These are phyloP conservation scores for Lolium multiflorum DNA, from an alignment of 176 grass and related monocot species.

Conservation along the genomic window DNA sequence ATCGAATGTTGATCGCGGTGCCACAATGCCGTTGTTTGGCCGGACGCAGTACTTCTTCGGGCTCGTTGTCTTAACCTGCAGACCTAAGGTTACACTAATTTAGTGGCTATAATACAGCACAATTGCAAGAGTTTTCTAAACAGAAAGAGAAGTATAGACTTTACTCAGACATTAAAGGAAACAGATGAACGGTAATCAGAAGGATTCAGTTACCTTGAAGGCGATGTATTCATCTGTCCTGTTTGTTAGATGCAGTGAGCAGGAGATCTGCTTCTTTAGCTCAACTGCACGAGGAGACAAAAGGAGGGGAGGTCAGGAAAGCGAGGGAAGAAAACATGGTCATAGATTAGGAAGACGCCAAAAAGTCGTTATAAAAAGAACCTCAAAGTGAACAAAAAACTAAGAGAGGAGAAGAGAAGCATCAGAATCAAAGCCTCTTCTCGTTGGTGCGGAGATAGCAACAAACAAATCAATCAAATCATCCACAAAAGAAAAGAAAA, in stretches of 20 bases:
- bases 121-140: background rate
- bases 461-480: background rate
- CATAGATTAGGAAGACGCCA: background rate
- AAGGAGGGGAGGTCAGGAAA: background rate
- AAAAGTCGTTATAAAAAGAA: background rate
- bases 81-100: constrained; percentile 10
- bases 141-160: constrained; percentile 20
- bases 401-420: constrained; percentile 1
- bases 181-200: background rate
- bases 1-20: constrained; percentile 64
- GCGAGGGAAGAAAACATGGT: background rate
- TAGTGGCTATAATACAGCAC: background rate
- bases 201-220: constrained; percentile 70
- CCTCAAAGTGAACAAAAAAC: background rate
- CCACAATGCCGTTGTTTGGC: constrained; percentile 89
- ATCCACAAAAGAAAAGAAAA: too few species aligned
- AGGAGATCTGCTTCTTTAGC: constrained; percentile 88
- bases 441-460: background rate
- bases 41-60: constrained; percentile 97
- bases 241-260: constrained; percentile 79
- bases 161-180: background rate
- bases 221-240: constrained; percentile 70
- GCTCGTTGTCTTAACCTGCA: constrained; percentile 94
- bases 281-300: constrained; percentile 54
- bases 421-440: constrained; percentile 1